A percentile compares a stretch with the other conserved stretches of the same genome.
phyloP scores from a whole-genome alignment of 768 basidiomycete genomes.

The Amanita subjunquillea region DNA sequence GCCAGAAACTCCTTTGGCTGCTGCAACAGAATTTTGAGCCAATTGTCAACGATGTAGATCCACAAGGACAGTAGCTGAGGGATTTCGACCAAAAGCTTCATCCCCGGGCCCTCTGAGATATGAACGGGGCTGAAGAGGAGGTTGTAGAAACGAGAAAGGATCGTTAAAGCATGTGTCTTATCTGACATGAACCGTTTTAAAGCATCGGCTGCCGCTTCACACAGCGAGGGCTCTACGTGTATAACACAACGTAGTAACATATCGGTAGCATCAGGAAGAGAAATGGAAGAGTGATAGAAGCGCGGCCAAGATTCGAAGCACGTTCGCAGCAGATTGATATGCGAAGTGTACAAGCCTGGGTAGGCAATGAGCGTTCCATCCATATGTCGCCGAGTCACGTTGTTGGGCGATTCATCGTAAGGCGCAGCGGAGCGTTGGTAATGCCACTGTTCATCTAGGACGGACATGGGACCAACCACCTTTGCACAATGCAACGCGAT shows the following conservation, averaged over 20 bases:
- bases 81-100: conserved; percentile 58
- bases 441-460: conserved; percentile 82
- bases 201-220: conserved; percentile 57
- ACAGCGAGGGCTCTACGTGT: conserved; percentile 72
- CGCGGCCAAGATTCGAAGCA: conserved; percentile 84
- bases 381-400: conserved; percentile 55
- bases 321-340: conserved; percentile 63
- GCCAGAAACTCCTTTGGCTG: conserved; percentile 25
- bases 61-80: conserved; percentile 61
- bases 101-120: conserved; percentile 53
- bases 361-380: conserved; percentile 58
- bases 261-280: conserved; percentile 56
- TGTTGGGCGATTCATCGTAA: conserved; percentile 64
- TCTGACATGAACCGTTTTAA: conserved; percentile 68
- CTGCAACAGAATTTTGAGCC: conserved; percentile 42
- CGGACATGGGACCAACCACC: conserved; percentile 61
- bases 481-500: conserved; percentile 54
- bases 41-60: conserved; percentile 59
- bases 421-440: conserved; percentile 44
- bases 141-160: conserved; percentile 55
- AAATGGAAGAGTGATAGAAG: conserved; percentile 48
- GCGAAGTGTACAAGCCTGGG: conserved; percentile 43
- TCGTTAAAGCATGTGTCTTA: conserved; percentile 36
- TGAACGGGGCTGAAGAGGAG: conserved; percentile 66
- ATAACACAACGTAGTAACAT: conserved; percentile 76